Evolutionary conservation across 2,329 filamentous ascomycete genomes (phyloP).

Genomic region (Fusarium sp.): DNA sequence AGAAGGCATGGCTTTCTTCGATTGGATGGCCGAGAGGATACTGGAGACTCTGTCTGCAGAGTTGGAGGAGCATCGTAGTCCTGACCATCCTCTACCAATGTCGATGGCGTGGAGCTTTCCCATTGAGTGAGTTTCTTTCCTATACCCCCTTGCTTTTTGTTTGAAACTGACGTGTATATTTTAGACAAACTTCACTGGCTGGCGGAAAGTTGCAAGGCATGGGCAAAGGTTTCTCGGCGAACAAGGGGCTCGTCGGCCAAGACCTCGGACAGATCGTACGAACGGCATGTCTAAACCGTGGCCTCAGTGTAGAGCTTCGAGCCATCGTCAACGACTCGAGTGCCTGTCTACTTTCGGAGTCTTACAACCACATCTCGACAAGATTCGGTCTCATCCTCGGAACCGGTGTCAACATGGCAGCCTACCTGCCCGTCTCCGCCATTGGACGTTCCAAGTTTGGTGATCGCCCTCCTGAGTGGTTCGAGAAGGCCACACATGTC

Average conservation of each 20-base stretch:
- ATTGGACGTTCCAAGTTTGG: conserved; percentile 69
- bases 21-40: conserved; percentile 75
- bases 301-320: conserved; percentile 66
- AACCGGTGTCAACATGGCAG: conserved; percentile 75
- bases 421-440: conserved; percentile 69
- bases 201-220: conserved; percentile 70
- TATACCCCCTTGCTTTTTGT: neutral
- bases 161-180: conserved; percentile 36
- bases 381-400: conserved; percentile 75
- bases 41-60: conserved; percentile 64
- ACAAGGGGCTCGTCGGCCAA: conserved; percentile 67
- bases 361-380: conserved; percentile 69
- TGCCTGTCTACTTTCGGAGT: conserved; percentile 73
- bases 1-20: conserved; percentile 71
- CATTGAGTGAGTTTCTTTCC: conserved; percentile 67
- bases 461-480: conserved; percentile 65
- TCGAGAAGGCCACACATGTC: conserved; percentile 68
- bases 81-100: conserved; percentile 63
- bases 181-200: conserved; percentile 71
- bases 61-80: conserved; percentile 50
- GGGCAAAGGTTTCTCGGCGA: conserved; percentile 75
- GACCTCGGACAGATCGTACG: conserved; percentile 71
- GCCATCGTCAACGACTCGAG: conserved; percentile 76
- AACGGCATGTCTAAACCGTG: conserved; percentile 61
- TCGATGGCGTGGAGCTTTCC: conserved; percentile 78